Conservation (phyloP, 345 rosid genomes). For the Lepidium aucheri region DNA sequence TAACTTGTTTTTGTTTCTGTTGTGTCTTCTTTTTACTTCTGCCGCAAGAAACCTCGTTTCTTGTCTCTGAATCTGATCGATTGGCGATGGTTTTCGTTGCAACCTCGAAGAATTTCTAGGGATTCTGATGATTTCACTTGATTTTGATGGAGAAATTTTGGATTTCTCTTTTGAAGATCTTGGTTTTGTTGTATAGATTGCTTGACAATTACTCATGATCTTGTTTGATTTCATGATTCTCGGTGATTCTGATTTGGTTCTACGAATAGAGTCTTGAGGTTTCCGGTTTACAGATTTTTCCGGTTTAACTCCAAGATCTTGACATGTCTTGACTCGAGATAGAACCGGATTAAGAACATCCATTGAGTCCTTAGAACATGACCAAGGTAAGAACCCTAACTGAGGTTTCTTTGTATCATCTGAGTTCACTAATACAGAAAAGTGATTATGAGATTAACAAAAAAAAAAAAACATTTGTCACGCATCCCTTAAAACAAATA, state of each 20-base stretch:
- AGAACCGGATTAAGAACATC: conserved; percentile 19
- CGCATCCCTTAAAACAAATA: too few relatives aligned
- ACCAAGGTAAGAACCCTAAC: conserved; percentile 5
- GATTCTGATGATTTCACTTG: not conserved
- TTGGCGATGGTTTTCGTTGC: conserved; percentile 1
- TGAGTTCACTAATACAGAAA: too few relatives aligned
- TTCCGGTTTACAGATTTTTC: not conserved
- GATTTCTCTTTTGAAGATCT: conserved; percentile 38
- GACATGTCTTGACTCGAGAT: conserved; percentile 20
- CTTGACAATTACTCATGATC: conserved; percentile 37
- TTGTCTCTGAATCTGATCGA: conserved; percentile 12
- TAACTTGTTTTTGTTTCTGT: conserved; percentile 10
- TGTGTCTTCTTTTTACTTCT: conserved; percentile 21
- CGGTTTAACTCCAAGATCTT: not conserved
- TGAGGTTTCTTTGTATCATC: conserved; percentile 10
- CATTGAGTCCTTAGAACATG: conserved; percentile 21
- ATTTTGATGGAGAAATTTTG: conserved; percentile 31
- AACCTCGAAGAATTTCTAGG: conserved; percentile 15
- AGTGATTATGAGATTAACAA: too few relatives aligned
- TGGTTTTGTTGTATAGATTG: conserved; percentile 21
- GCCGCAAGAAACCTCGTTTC: conserved; percentile 14
- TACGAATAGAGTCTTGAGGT: not conserved
- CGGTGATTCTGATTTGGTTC: conserved; percentile 36
- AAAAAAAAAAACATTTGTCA: too few relatives aligned
- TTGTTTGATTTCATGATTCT: conserved; percentile 42